Base-by-base conservation (phyloP, 2,329 filamentous ascomycete genomes). In the Cryphonectria japonica region DNA sequence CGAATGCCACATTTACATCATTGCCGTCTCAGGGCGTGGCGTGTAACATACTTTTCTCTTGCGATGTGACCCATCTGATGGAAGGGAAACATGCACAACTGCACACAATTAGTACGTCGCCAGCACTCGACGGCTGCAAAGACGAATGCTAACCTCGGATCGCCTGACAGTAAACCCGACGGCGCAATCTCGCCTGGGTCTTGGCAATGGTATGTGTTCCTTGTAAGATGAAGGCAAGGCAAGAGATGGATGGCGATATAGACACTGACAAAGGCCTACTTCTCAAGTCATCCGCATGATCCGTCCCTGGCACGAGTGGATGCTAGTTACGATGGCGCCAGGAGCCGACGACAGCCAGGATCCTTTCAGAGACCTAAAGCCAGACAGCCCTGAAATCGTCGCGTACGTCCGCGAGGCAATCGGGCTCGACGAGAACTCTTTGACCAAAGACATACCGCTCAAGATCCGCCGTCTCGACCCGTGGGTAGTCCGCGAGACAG, bases 301-400 rank as follows among this genome's bases (percentile, higher is more conserved):
- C 16, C 86, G 85, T 77, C 84, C 87, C 0, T 89, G 87, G 87
- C 76, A 84, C 73, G 83, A 89, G 77, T 90, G 86, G 86, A 80
- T 86, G 69, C 75, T 87, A 5, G 78, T 86, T 26, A 81, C 61
- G 14, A 0, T 66, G 19, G 34, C 46, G 1, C 67, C 70, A 2
- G 70, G 67, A 14, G 16, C 39, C n/a, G 68, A 67, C 3, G 80
- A 85, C 66, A 68, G 66, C 7, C 81, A 85, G 69, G 57, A 72
- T 19, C 67, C 70, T 6, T 72, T 72, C 70, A 69, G 67, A 22
- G 63, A 32, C 16, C 6, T 72, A 22, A 32, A 46, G 41, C 57
- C 68, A 22, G 70, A 72, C 14, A 65, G 66, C 29, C 57, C 64
- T 5, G 68, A 70, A 62, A 59, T 72, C 14, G 1, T 63, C 2